These are phyloP conservation scores for Coemansia sp. DNA, from an alignment of 192 early-diverging fungal genomes.

Conservation along the genomic window DNA sequence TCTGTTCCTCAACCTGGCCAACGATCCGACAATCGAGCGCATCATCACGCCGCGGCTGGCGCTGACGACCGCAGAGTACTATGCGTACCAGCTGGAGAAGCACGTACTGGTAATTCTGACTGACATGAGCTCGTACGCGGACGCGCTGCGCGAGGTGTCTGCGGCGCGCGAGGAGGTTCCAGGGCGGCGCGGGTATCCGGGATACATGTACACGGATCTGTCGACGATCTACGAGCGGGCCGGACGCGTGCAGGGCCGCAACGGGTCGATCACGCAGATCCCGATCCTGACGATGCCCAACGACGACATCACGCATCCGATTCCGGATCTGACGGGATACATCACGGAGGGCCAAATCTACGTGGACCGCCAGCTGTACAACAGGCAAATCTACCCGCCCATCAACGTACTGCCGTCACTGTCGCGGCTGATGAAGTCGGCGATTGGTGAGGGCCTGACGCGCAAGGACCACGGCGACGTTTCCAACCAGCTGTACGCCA, in stretches of 20 bases:
- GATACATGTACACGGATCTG: slow-evolving; percentile 99
- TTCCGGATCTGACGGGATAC: slow-evolving; percentile 99
- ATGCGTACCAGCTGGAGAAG: slow-evolving; percentile 98
- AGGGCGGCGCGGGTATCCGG: slow-evolving; percentile 98
- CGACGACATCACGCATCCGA: slow-evolving; percentile 99
- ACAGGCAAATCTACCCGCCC: slow-evolving; percentile 99
- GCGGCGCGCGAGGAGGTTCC: slow-evolving; percentile 99
- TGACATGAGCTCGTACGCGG: slow-evolving; percentile 99
- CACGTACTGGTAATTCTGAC: slow-evolving; percentile 99
- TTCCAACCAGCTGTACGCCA: slow-evolving; percentile 98
- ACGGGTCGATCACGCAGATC: slow-evolving; percentile 98
- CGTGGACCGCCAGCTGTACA: slow-evolving; percentile 96
- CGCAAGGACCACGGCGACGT: slow-evolving; percentile 99
- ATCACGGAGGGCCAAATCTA: slow-evolving; percentile 99
- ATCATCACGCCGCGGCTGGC: slow-evolving; percentile 99
- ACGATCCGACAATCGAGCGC: slow-evolving; percentile 99
- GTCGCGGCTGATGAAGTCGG: slow-evolving; percentile 98
- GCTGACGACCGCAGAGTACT: slow-evolving; percentile 98
- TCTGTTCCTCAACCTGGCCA: slow-evolving; percentile 98
- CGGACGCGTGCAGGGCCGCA: slow-evolving; percentile 94
- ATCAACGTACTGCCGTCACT: slow-evolving; percentile 99
- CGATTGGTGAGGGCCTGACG: slow-evolving; percentile 97
- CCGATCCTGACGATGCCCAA: slow-evolving; percentile 99
- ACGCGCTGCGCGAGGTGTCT: slow-evolving; percentile 98
- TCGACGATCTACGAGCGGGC: slow-evolving; percentile 99